A percentile compares a stretch with the other conserved stretches of the same genome.
phyloP scores from a whole-genome alignment of 2,329 filamentous ascomycete species.

The Chrysoporthe puriensis region DNA sequence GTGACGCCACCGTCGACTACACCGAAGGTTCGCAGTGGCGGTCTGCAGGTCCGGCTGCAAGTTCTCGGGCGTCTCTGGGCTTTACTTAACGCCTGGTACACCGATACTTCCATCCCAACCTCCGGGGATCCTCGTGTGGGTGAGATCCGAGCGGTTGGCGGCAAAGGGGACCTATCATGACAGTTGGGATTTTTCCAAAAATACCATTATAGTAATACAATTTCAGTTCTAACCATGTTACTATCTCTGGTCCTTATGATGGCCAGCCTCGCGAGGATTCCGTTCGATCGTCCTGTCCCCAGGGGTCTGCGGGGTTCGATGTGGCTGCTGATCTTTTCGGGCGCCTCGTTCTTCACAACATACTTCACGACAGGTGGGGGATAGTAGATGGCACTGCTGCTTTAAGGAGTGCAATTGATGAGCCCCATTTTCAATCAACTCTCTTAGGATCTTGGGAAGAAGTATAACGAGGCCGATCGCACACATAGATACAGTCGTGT shows the following conservation, averaged over 20 bases:
- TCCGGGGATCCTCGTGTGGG: neutral
- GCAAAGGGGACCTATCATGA: slow-evolving; percentile 38
- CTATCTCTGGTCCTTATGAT: slow-evolving; percentile 53
- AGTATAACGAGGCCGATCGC: neutral
- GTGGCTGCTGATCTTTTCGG: slow-evolving; percentile 46
- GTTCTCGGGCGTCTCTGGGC: slow-evolving; percentile 55
- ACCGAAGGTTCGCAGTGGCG: slow-evolving; percentile 47
- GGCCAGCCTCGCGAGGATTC: slow-evolving; percentile 43
- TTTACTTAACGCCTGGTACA: slow-evolving; percentile 58
- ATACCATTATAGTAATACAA: slow-evolving; percentile 51
- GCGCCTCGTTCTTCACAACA: slow-evolving; percentile 38
- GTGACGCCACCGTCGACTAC: neutral
- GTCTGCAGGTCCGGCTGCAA: slow-evolving; percentile 58
- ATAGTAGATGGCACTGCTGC: slow-evolving; percentile 42
- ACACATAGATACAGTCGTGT: slow-evolving; percentile 37
- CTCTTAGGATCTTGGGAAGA: neutral
- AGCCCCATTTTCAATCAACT: slow-evolving; percentile 31
- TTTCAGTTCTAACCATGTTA: slow-evolving; percentile 47
- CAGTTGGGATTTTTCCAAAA: slow-evolving; percentile 60
- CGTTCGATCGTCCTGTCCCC: slow-evolving; percentile 48
- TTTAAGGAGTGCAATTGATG: slow-evolving; percentile 39
- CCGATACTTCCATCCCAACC: neutral
- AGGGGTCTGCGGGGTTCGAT: slow-evolving; percentile 49
- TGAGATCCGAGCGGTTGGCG: no score
- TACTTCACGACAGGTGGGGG: slow-evolving; percentile 39